A percentile compares a stretch with the other conserved stretches of the same genome.
Conservation (phyloP, 148 eudicot genomes). For the Pouteria glomerata region DNA sequence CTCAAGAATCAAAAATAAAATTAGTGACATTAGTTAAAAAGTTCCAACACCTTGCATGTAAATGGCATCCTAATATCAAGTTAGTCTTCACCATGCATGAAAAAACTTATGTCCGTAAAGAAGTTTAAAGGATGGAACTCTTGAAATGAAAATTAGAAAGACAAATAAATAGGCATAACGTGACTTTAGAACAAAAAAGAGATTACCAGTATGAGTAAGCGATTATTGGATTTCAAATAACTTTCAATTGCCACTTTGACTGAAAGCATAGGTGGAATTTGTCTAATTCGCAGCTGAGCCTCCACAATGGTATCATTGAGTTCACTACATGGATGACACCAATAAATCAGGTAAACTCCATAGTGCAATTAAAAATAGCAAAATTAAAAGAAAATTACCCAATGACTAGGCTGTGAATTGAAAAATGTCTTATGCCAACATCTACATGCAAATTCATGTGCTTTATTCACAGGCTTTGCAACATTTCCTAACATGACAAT, state of each 20-base stretch:
- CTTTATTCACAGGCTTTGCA: neutral
- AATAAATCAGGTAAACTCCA: neutral
- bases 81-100: neutral
- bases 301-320: constrained; percentile 65
- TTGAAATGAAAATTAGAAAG: neutral
- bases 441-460: neutral
- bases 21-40: too few species aligned
- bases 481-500: neutral
- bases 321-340: constrained; percentile 38
- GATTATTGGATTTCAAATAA: constrained; percentile 41
- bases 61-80: neutral
- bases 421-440: neutral
- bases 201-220: constrained; percentile 66
- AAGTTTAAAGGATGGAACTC: neutral
- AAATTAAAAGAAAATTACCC: neutral
- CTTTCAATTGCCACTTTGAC: constrained; percentile 31
- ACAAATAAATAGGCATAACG: neutral
- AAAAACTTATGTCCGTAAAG: neutral
- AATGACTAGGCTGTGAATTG: neutral
- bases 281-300: constrained; percentile 49
- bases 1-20: too few species aligned
- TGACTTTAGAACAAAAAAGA: neutral
- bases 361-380: too few species aligned
- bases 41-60: neutral
- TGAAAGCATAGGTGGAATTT: constrained; percentile 60